phyloP scores from a whole-genome alignment of 306 rosid genomes.

The Vigna reflexopilosa region DNA sequence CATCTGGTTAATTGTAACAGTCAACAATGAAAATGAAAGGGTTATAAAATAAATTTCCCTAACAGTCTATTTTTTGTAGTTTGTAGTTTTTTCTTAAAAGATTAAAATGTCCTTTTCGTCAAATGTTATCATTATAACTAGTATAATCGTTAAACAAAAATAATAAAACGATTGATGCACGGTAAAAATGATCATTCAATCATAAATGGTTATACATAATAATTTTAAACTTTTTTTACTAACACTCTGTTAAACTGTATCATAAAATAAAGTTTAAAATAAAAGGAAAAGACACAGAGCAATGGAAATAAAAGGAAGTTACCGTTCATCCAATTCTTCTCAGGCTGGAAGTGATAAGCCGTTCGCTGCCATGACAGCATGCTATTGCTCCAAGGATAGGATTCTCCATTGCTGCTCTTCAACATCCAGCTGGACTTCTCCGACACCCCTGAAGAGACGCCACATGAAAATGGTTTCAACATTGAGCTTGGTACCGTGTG shows the following conservation, averaged over 20 bases:
- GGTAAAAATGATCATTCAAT: too few species aligned
- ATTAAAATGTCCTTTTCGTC: background rate
- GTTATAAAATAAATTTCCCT: background rate
- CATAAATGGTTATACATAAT: too few species aligned
- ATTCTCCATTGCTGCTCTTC: background rate
- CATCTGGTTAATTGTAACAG: background rate
- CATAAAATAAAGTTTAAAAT: too few species aligned
- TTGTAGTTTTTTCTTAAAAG: too few species aligned
- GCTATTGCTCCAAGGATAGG: constrained; percentile 73
- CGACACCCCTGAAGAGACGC: constrained; percentile 71
- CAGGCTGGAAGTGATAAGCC: constrained; percentile 87
- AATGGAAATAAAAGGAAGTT: background rate
- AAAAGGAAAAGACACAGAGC: background rate
- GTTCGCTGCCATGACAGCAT: constrained; percentile 95
- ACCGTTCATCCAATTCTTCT: constrained; percentile 98
- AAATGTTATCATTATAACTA: background rate
- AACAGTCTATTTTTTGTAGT: background rate
- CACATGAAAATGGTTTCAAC: constrained; percentile 58
- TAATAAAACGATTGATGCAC: background rate
- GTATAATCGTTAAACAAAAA: background rate
- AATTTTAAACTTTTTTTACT: too few species aligned
- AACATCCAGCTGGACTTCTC: constrained; percentile 60
- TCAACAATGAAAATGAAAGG: background rate
- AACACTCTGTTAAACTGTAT: too few species aligned
- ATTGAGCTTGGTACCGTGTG: background rate